Evolutionary conservation across 2,329 filamentous ascomycete genomes (phyloP), one percentile per base, ranked within the genome.

Genomic region (Dactylellina haptotyla): DNA sequence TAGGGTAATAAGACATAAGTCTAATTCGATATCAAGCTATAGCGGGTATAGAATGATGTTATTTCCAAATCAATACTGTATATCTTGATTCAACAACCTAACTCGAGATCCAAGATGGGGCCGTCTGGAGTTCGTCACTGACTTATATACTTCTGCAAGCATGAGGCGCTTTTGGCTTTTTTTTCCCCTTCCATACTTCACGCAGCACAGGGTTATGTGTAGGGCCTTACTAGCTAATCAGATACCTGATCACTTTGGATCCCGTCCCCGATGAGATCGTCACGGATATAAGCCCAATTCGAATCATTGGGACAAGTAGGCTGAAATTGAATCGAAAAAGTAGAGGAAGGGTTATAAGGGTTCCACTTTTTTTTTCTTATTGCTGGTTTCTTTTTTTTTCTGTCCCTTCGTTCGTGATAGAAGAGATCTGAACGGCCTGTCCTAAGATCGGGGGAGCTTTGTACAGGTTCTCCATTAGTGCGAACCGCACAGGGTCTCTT

Each of bases 241-340:
- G 53, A 26, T 45, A 2, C 12, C 14, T 10, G n/a, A 32, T 26
- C 18, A 46, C 23, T n/a, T 12, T 23, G 26, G 32, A 46, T 67
- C 54, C 53, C 53, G 54, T 67, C 53, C 46, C 46, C 34, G 20
- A 32, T 50, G 14, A 58, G 63, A 67, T 67, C 63, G 53, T 34
- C 53, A 32, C 63, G 63, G 63, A 67, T 59, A 67, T 59, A 67
- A 59, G 53, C 62, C 41, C 51, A 50, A 23, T 48, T 66, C 63
- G 63, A 66, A 53, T 53, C 51, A 43, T 51, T 34, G 30, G 63
- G 12, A 59, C 41, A 48, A 37, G 53, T 53, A 67, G 45, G 53
- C 62, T 66, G 53, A 59, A 41, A 46, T 43, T 30, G 48, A 56
- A 58, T 34, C 16, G 50, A 39, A 10, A 26, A 57, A 57, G 20